Base-by-base conservation (phyloP, 2,329 filamentous ascomycete genomes). In the Colletotrichum orbiculare region DNA sequence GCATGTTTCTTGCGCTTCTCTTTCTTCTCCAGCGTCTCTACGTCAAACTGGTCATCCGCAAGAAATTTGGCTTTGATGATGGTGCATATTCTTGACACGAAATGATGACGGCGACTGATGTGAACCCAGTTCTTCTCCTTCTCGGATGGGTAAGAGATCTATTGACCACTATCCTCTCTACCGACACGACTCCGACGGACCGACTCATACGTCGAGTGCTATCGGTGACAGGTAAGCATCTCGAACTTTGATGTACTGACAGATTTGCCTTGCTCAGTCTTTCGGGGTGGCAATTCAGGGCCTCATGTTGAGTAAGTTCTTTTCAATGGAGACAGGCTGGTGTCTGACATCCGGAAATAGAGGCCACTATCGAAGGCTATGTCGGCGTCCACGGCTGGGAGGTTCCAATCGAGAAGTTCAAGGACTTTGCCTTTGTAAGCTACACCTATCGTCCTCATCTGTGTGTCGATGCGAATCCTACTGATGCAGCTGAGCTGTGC, bases 1-100 rank as follows among this genome's bases (percentile, higher is more conserved):
- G 71, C 25, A 71, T 69, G 45, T 43, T 69, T 7, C 38, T 74
- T 2, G 64, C 70, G 0, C 33, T 72, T 2, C 13, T 68, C 0
- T 74, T 75, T 50, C 50, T 74, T 9, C 41, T 64, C 1, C 73
- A 74, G 64, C 69, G 72, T 12, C 54, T 74, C n/a, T 75, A 74
- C 52, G 71, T 70, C 1, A 73, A 73, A 50, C 45, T 71, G 3
- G 13, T 54, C 25, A 60, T 75, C 10, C 69, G 69, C 52, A 69
- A 68, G 13, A 65, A 63, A 2, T 67, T 75, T 46, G 68, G 70
- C 6, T 33, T 72, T 42, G 72, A 75, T 42, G 73, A 75, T 63
- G 69, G 73, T 74, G 2, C 11, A 38, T 34, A 6, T 13, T 6
- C 10, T 3, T 2, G 8, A 9, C 8, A 9, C 6, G 3, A 15